Percentiles rank a stretch among this genome's conserved stretches.
phyloP scores from a whole-genome alignment of 169 alveolate genomes.

The Plasmodium chabaudi region DNA sequence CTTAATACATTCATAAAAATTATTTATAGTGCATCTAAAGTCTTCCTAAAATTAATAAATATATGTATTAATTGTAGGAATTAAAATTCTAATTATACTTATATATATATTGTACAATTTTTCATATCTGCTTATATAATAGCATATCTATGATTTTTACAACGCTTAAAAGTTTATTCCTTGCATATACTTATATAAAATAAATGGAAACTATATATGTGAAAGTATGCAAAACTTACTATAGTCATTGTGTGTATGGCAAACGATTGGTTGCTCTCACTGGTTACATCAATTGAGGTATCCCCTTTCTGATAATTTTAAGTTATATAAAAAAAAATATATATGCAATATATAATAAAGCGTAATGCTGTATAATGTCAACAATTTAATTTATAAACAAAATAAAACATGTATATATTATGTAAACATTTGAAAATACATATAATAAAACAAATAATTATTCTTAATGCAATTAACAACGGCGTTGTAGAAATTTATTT shows the following conservation, averaged over 20 bases:
- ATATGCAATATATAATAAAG: no score
- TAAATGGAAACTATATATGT: neutral
- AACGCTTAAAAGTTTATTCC: neutral
- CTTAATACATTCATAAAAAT: slow-evolving; percentile 68
- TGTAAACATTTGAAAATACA: no score
- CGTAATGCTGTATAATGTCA: no score
- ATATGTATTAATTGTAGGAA: neutral
- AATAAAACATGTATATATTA: no score
- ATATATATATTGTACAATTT: no score
- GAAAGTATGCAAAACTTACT: slow-evolving; percentile 19
- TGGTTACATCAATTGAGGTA: neutral
- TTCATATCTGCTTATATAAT: no score
- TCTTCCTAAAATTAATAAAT: slow-evolving; percentile 45
- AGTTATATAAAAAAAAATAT: neutral
- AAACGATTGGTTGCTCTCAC: slow-evolving; percentile 26
- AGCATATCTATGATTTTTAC: no score
- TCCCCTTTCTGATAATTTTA: slow-evolving; percentile 33
- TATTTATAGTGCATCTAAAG: slow-evolving; percentile 26
- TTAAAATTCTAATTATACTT: neutral
- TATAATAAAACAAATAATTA: no score
- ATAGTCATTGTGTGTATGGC: slow-evolving; percentile 41
- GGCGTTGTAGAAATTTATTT: no score
- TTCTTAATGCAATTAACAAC: no score
- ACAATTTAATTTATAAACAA: no score
- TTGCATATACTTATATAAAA: neutral